phyloP scores from a whole-genome alignment of 768 basidiomycete species.

The Russula brevipes region DNA sequence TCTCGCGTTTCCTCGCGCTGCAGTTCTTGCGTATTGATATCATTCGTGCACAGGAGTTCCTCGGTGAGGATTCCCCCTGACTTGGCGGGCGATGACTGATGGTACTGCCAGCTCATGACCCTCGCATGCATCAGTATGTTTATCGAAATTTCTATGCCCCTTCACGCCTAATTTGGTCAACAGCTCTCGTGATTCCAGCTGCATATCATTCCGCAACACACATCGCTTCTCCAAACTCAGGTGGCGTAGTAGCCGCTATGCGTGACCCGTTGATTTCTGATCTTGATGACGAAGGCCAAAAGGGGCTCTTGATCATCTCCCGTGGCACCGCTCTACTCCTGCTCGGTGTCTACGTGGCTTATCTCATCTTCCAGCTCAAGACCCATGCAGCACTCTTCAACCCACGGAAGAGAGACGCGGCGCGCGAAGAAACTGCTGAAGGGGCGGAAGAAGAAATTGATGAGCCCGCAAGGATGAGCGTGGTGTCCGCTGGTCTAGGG shows the following conservation, averaged over 20 bases:
- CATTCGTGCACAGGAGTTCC: conserved; percentile 7
- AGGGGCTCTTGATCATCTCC: conserved; percentile 69
- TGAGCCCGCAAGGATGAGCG: conserved; percentile 54
- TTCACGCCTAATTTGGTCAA: background rate
- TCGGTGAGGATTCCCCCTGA: conserved; percentile 13
- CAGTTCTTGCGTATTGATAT: background rate
- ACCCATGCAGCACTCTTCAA: conserved; percentile 65
- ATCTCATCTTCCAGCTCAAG: conserved; percentile 39
- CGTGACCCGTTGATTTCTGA: conserved; percentile 26
- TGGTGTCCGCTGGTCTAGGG: conserved; percentile 57
- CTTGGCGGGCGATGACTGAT: background rate
- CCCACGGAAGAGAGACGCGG: conserved; percentile 27
- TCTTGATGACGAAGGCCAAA: conserved; percentile 25
- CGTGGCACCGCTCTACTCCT: conserved; percentile 76
- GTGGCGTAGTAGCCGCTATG: conserved; percentile 6
- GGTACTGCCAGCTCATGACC: conserved; percentile 61
- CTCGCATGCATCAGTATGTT: conserved; percentile 75
- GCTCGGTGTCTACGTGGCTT: conserved; percentile 62
- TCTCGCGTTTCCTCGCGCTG: background rate
- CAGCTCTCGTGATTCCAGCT: conserved; percentile 84
- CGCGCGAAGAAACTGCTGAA: conserved; percentile 31
- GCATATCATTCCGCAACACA: conserved; percentile 59
- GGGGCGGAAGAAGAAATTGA: conserved; percentile 28
- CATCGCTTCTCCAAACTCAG: background rate
- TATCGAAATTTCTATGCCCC: background rate